Evolutionary conservation across 441 rosid genomes (phyloP), one percentile per base, ranked within the genome.

Genomic region (Populus hybrid): DNA sequence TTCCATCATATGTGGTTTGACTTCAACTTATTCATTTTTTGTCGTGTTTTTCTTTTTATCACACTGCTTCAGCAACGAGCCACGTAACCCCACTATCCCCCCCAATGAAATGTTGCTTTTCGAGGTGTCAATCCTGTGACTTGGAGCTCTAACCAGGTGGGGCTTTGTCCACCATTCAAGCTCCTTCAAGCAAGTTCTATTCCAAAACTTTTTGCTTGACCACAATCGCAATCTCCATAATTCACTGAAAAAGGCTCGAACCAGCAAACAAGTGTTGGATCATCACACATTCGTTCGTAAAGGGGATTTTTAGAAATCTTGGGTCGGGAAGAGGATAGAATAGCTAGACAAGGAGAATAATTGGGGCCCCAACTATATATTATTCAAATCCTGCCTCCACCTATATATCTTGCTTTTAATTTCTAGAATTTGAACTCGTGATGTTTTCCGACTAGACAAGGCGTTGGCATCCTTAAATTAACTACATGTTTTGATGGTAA

Each of bases 61-160:
- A 16, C 11, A 5, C 24, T 16, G 46, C 4, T 6, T 59, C 32
- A 9, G 32, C 2, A 7, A 4, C 14, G 0, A 42, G 21, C 46
- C 67, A 46, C 76, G 69, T 35, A n/a, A 68, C 68, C 74, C 59
- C 61, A 34, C 61, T 69, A 11, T 11, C 12, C 78, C 72, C 6
- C n/a, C 78, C 75, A 81, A 70, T 64, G 19, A 26, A 73, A 53
- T 12, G n/a, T 26, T 74, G 72, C 46, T 53, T 75, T 70, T 23
- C 7, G 9, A 65, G 63, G 40, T 79, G 72, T 66, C 53, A 38
- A 74, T 70, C 53, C 64, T 28, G 21, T 5, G 35, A 1, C 9
- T 18, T 16, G 42, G 59, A 70, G 24, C n/a, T 28, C 53, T 38
- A 18, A 42, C 30, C 65, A 34, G 46, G 66, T 73, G 26, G 69